Evolutionary conservation across 257 asterid species (phyloP).

Genomic region (Jaltomata sinuosa): DNA sequence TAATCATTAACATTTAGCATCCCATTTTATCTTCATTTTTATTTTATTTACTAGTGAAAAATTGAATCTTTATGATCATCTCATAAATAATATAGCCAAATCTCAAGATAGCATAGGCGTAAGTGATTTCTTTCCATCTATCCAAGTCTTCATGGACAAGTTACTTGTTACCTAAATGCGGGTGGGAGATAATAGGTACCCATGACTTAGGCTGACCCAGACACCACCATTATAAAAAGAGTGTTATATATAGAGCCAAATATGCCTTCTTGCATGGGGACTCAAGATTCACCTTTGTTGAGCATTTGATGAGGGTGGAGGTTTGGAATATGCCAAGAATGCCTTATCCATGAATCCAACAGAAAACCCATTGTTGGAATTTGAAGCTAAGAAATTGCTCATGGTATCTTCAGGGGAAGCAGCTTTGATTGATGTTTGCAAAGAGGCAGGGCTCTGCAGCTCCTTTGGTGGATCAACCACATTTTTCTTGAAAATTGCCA

Average conservation of each 20-base stretch:
- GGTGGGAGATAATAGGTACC: too few species aligned
- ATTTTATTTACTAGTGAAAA: not conserved
- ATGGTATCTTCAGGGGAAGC: conserved; percentile 41
- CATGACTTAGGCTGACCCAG: not conserved
- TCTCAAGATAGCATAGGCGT: not conserved
- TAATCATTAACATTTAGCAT: not conserved
- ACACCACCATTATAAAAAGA: not conserved
- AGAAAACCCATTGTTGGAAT: conserved; percentile 42
- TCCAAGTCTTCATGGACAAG: too few species aligned
- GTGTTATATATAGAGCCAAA: not conserved
- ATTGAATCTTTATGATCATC: not conserved
- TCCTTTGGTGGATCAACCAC: conserved; percentile 76
- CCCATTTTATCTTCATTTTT: not conserved
- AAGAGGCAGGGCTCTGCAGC: conserved; percentile 58
- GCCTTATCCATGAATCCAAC: conserved; percentile 57
- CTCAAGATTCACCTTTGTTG: conserved; percentile 44
- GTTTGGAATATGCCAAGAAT: conserved; percentile 45
- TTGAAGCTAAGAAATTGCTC: conserved; percentile 51
- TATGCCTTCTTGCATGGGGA: too few species aligned
- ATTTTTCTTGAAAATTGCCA: conserved; percentile 69
- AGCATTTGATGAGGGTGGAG: conserved; percentile 13
- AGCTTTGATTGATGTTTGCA: conserved; percentile 8
- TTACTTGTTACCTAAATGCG: too few species aligned
- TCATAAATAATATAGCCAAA: not conserved
- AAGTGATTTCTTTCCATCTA: not conserved